These are phyloP conservation scores for Ballota nigra DNA, from an alignment of 257 asterid species.

Conservation along the genomic window DNA sequence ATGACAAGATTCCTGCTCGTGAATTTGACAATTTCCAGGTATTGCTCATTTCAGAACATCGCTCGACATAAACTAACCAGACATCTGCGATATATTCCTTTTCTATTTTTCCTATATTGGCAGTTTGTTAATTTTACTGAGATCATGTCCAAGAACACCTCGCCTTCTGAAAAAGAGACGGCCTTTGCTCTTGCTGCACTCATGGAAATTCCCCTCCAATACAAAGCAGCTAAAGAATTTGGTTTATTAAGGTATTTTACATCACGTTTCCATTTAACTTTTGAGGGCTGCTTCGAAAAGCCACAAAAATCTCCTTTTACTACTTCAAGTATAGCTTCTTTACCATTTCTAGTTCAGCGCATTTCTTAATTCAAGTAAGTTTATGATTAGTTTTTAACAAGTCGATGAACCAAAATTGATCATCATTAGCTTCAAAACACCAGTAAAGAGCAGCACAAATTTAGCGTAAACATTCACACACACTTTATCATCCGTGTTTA, in stretches of 20 bases:
- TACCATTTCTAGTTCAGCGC: not conserved
- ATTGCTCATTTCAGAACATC: not conserved
- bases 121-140: constrained; percentile 84
- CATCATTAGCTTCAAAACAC: constrained; percentile 7
- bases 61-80: constrained; percentile 9
- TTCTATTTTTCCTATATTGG: not conserved
- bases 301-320: not conserved
- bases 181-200: constrained; percentile 90
- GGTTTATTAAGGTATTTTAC: constrained; percentile 43
- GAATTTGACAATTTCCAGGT: constrained; percentile 85
- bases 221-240: constrained; percentile 60
- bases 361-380: not conserved
- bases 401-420: not conserved
- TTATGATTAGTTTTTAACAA: not conserved
- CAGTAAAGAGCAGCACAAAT: constrained; percentile 2
- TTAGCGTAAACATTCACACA: not conserved
- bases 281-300: not conserved
- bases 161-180: constrained; percentile 57
- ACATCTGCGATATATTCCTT: not conserved
- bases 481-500: not conserved
- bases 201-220: constrained; percentile 85
- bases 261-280: not conserved
- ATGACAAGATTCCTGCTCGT: constrained; percentile 74
- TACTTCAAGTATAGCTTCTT: not conserved
- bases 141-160: constrained; percentile 48